These are phyloP conservation scores for Heritiera littoralis DNA, from an alignment of 345 rosid species.

Conservation along the genomic window DNA sequence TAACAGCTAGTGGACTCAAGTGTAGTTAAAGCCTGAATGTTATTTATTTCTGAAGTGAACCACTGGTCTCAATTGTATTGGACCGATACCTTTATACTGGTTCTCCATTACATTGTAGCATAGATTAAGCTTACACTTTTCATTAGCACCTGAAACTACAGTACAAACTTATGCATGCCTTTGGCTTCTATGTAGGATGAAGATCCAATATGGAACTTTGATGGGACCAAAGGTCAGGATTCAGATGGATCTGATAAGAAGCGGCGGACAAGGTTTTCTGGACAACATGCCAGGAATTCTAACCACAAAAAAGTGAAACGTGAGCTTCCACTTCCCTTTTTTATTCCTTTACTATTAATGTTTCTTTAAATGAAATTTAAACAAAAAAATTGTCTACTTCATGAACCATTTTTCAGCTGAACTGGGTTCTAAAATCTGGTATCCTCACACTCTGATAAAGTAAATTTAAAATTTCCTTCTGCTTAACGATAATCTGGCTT, in stretches of 20 bases:
- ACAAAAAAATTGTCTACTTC: neutral
- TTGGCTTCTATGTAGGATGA: conserved; percentile 36
- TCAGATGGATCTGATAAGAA: conserved; percentile 27
- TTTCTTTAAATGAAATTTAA: conserved; percentile 1
- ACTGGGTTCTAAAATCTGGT: neutral
- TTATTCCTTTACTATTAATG: neutral
- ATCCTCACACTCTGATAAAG: too few species aligned
- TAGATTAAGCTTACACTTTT: neutral
- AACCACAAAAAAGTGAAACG: conserved; percentile 42
- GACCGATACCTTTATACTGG: neutral
- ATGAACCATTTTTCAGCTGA: neutral
- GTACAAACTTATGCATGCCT: neutral
- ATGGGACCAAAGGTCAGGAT: conserved; percentile 24
- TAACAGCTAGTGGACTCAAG: neutral
- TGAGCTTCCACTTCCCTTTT: conserved; percentile 30
- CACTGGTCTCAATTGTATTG: neutral
- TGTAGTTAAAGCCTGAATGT: neutral
- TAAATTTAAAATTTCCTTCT: neutral
- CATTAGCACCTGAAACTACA: neutral
- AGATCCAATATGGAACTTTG: conserved; percentile 36
- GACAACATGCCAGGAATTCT: conserved; percentile 35
- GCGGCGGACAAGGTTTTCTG: conserved; percentile 27
- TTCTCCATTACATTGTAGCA: neutral
- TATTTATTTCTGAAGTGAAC: neutral
- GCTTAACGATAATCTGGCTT: neutral